Conservation (phyloP, 2,329 filamentous ascomycete genomes). For the Trichoderma sp. region DNA sequence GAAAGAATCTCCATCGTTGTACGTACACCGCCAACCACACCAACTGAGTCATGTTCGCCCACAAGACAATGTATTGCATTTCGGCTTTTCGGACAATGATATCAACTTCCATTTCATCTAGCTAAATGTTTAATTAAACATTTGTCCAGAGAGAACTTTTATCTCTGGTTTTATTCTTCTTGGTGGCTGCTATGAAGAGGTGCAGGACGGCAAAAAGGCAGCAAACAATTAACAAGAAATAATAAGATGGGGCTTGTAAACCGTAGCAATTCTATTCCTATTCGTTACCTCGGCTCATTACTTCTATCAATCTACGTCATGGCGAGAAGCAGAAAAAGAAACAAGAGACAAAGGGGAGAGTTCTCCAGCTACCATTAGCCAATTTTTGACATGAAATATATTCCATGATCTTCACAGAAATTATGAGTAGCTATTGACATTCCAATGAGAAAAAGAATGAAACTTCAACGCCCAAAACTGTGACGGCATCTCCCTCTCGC, state of each 20-base stretch:
- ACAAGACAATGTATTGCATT: neutral
- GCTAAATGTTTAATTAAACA: neutral
- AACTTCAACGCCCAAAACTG: neutral
- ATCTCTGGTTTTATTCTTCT: neutral
- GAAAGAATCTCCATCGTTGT: neutral
- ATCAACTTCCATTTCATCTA: accelerated
- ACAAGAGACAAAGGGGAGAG: neutral
- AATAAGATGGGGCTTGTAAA: neutral
- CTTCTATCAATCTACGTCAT: no score
- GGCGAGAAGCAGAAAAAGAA: no score
- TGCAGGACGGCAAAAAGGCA: neutral
- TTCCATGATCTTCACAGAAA: neutral
- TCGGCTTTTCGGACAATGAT: neutral
- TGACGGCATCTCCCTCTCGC: neutral
- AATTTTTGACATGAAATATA: neutral
- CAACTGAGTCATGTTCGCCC: neutral
- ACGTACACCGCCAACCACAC: neutral
- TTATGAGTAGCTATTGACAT: neutral
- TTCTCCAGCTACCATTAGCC: neutral
- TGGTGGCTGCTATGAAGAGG: neutral
- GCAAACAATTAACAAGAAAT: neutral
- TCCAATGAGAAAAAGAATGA: neutral
- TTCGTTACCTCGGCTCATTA: neutral
- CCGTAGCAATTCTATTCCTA: neutral
- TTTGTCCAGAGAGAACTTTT: neutral